A percentile compares a stretch with the other conserved stretches of the same genome.
Conservation (phyloP, 306 rosid species). For the Pterocarpus santalinus region DNA sequence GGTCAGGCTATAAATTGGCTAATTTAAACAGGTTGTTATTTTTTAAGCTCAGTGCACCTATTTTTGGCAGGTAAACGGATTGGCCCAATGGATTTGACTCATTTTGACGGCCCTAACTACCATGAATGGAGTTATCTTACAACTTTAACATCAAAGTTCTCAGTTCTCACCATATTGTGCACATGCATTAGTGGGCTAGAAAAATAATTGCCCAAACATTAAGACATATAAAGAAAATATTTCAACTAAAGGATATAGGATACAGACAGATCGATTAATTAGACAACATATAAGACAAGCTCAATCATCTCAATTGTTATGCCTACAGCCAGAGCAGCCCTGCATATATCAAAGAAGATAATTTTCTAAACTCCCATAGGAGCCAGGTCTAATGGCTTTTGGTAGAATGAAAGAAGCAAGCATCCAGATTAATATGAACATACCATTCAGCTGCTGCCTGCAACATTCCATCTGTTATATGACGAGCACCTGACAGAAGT, state of each 20-base stretch:
- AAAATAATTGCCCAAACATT: slow-evolving; percentile 8
- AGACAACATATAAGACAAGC: slow-evolving; percentile 21
- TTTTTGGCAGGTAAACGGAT: too few species aligned
- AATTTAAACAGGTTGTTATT: too few species aligned
- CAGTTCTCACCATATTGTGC: background rate
- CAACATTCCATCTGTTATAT: slow-evolving; percentile 86
- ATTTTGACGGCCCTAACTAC: background rate
- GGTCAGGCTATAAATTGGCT: too few species aligned
- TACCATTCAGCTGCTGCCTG: slow-evolving; percentile 94
- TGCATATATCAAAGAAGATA: slow-evolving; percentile 33
- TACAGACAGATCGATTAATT: slow-evolving; percentile 28
- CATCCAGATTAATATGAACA: background rate
- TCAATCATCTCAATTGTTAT: slow-evolving; percentile 18
- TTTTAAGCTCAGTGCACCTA: too few species aligned
- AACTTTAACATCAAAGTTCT: slow-evolving; percentile 4
- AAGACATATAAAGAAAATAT: background rate
- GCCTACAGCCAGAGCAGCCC: slow-evolving; percentile 25
- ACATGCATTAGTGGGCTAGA: background rate
- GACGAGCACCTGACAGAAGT: slow-evolving; percentile 83
- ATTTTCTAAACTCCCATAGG: background rate
- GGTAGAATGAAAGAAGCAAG: background rate
- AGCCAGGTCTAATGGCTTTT: slow-evolving; percentile 10
- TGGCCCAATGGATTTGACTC: too few species aligned
- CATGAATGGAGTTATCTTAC: slow-evolving; percentile 1
- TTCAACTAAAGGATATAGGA: slow-evolving; percentile 30